These are phyloP conservation scores for Ichthyophthirius multifiliis DNA, from an alignment of 169 alveolate genomes.

Conservation along the genomic window DNA sequence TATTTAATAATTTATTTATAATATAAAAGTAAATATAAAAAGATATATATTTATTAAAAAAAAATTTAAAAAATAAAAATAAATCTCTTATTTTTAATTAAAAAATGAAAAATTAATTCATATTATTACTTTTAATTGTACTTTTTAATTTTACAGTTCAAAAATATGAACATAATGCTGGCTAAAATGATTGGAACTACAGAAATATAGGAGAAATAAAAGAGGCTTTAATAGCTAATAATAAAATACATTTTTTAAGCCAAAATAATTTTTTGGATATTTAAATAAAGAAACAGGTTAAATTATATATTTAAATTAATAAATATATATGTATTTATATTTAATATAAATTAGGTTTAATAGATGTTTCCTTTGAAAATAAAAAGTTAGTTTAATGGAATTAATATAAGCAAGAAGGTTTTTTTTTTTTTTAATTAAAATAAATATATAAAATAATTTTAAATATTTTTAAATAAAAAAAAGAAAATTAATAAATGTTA, in stretches of 20 bases:
- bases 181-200: neutral
- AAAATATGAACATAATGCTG: neutral
- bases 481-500: neutral
- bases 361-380: neutral
- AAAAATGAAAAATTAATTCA: too few species aligned
- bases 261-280: neutral
- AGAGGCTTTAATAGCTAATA: neutral
- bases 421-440: neutral
- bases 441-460: neutral
- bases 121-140: too few species aligned
- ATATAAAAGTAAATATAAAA: too few species aligned
- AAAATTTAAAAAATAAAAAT: too few species aligned
- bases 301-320: neutral
- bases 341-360: neutral
- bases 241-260: neutral
- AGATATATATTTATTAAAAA: too few species aligned
- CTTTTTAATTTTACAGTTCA: too few species aligned
- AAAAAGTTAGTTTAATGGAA: neutral
- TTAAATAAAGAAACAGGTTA: conserved; percentile 2
- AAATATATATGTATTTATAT: neutral
- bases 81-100: too few species aligned
- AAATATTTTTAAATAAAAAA: neutral
- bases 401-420: neutral
- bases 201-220: neutral
- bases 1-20: too few species aligned